phyloP scores from a whole-genome alignment of 768 basidiomycete species.

The Lentinula sp. region DNA sequence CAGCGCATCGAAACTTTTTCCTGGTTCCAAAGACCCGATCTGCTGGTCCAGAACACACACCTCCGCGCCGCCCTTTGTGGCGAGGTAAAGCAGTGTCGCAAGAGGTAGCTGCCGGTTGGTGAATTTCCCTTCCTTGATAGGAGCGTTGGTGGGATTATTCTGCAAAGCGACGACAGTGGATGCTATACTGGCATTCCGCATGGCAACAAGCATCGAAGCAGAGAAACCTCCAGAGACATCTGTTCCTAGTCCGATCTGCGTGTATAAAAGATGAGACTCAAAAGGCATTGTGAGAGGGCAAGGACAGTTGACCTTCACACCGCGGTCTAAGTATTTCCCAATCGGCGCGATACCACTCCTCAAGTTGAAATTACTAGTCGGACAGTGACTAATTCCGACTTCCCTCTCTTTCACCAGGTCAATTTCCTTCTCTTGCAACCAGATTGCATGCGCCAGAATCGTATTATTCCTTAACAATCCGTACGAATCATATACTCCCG shows the following conservation, averaged over 20 bases:
- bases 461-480: constrained; percentile 76
- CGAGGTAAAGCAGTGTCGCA: constrained; percentile 78
- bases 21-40: constrained; percentile 71
- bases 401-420: constrained; percentile 55
- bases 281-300: not conserved
- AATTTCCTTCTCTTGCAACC: constrained; percentile 70
- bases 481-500: constrained; percentile 75
- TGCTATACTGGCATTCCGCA: constrained; percentile 73
- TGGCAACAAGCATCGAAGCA: constrained; percentile 68
- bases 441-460: constrained; percentile 83
- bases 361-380: constrained; percentile 90
- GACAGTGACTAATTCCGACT: constrained; percentile 88
- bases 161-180: constrained; percentile 70
- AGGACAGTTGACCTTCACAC: constrained; percentile 63
- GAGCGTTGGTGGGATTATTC: constrained; percentile 6
- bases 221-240: constrained; percentile 88
- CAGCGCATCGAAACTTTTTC: constrained; percentile 90
- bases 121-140: constrained; percentile 25
- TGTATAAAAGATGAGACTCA: not conserved
- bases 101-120: constrained; percentile 61
- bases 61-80: constrained; percentile 86
- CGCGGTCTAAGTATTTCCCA: constrained; percentile 72
- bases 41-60: constrained; percentile 66
- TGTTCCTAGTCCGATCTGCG: constrained; percentile 89
- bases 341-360: constrained; percentile 81